phyloP scores from a whole-genome alignment of 192 early-diverging fungal genomes.

The Rhizoclosmatium sp. region DNA sequence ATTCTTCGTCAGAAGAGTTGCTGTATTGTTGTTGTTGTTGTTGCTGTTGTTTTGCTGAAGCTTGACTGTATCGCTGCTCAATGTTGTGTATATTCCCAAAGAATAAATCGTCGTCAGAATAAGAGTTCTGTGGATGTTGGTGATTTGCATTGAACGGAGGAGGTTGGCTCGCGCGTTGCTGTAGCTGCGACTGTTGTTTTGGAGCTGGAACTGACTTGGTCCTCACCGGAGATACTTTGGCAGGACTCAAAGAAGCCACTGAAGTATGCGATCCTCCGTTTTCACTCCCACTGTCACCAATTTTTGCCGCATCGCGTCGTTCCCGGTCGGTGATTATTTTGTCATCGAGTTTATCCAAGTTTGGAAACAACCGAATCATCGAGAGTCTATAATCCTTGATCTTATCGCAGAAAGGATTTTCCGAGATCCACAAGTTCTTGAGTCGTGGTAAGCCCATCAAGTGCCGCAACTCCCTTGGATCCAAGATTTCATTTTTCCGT shows the following conservation, averaged over 20 bases:
- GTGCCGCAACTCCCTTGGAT: constrained; percentile 43
- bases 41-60: not conserved
- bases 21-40: not conserved
- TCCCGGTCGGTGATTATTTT: constrained; percentile 37
- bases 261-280: not conserved
- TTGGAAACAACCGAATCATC: constrained; percentile 42
- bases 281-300: not conserved
- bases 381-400: constrained; percentile 39
- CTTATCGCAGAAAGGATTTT: constrained; percentile 48
- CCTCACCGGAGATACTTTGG: not conserved
- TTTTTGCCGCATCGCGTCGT: constrained; percentile 28
- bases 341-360: constrained; percentile 48
- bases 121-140: not conserved
- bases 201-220: not conserved
- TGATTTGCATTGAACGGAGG: not conserved
- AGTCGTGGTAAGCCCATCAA: constrained; percentile 37
- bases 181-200: not conserved
- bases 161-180: not conserved
- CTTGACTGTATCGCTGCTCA: not conserved
- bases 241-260: not conserved
- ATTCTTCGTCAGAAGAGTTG: constrained; percentile 5
- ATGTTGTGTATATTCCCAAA: not conserved
- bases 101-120: not conserved
- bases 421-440: constrained; percentile 50
- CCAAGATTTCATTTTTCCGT: constrained; percentile 49